Percentiles rank a stretch among this genome's conserved stretches.
These are phyloP conservation scores for Zymoseptoria passerinii DNA, from an alignment of 2,329 filamentous ascomycete species.

Conservation along the genomic window DNA sequence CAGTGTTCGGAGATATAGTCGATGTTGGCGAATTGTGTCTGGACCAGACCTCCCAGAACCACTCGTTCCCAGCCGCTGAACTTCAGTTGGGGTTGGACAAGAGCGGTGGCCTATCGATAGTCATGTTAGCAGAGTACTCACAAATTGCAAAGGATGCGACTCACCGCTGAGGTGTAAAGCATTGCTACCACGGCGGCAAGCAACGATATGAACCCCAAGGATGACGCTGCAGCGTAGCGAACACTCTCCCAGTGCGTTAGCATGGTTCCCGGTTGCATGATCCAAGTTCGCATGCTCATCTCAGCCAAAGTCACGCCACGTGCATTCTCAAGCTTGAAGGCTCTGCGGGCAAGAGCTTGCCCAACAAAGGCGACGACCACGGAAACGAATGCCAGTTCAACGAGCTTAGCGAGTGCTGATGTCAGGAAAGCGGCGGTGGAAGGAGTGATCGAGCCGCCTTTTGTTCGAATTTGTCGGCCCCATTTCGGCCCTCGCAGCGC, in stretches of 20 bases:
- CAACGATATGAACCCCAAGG: conserved; percentile 58
- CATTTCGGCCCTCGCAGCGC: conserved; percentile 57
- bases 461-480: conserved; percentile 48
- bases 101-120: conserved; percentile 48
- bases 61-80: conserved; percentile 45
- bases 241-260: conserved; percentile 61
- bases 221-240: conserved; percentile 53
- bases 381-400: conserved; percentile 70
- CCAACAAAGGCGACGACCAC: conserved; percentile 68
- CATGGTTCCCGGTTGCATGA: conserved; percentile 51
- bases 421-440: conserved; percentile 59
- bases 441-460: conserved; percentile 44
- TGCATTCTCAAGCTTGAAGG: conserved; percentile 46
- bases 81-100: conserved; percentile 65
- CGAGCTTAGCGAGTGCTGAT: conserved; percentile 64
- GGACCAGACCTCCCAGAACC: conserved; percentile 49
- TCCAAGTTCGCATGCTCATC: conserved; percentile 68
- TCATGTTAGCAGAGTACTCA: background rate
- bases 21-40: conserved; percentile 56
- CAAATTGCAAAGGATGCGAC: background rate
- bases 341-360: conserved; percentile 63
- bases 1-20: conserved; percentile 50
- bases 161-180: conserved; percentile 61
- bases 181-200: conserved; percentile 57
- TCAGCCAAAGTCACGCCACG: conserved; percentile 65